Evolutionary conservation across 2,329 filamentous ascomycete genomes (phyloP).

Genomic region (Botrytis pseudocinerea): DNA sequence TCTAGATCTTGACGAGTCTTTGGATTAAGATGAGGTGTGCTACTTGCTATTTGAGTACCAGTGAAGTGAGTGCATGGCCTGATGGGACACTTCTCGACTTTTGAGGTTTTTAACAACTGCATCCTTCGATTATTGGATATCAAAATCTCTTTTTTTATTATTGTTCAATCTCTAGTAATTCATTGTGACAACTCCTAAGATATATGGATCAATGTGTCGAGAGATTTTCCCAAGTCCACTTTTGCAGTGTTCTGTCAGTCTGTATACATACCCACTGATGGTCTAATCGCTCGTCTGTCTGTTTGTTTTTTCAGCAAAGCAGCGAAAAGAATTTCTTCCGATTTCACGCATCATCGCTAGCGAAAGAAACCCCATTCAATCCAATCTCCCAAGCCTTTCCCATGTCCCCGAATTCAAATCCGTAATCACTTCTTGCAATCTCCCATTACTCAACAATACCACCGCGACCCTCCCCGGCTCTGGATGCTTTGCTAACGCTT

Average conservation of each 20-base stretch:
- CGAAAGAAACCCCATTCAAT: background rate
- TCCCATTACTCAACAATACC: background rate
- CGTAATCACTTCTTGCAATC: constrained; percentile 13
- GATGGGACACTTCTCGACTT: too few relatives aligned
- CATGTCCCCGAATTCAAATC: background rate
- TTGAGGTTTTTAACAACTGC: too few relatives aligned
- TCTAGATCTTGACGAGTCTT: background rate
- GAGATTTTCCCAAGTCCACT: too few relatives aligned
- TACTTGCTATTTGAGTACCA: background rate
- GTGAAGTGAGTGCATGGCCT: too few relatives aligned
- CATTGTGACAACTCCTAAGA: too few relatives aligned
- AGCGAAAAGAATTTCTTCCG: background rate
- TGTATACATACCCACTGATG: too few relatives aligned
- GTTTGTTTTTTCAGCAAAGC: background rate
- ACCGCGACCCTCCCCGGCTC: background rate
- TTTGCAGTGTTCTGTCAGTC: too few relatives aligned
- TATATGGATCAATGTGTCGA: too few relatives aligned
- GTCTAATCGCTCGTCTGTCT: background rate
- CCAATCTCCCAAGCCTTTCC: constrained; percentile 10
- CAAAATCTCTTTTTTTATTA: too few relatives aligned
- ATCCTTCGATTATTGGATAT: too few relatives aligned
- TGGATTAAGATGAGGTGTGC: background rate
- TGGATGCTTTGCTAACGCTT: background rate
- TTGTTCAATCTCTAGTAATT: too few relatives aligned
- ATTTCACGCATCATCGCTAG: too few relatives aligned